Percentiles rank a stretch among this genome's conserved stretches.
phyloP scores from a whole-genome alignment of 495 filamentous ascomycete genomes.

The Trichoderma gamsii region DNA sequence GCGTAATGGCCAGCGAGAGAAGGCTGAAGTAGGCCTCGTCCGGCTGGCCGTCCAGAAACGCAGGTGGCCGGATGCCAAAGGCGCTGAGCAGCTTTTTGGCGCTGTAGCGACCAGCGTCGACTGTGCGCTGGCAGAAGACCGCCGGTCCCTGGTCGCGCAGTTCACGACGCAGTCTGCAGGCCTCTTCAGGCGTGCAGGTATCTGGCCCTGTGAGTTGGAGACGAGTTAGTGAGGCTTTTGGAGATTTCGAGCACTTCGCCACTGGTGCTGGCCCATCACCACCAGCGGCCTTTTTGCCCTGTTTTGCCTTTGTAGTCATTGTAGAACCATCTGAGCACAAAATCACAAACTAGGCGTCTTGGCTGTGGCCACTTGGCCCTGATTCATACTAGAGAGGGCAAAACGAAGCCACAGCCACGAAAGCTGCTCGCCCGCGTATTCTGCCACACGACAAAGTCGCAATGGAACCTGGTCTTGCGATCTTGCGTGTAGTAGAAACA shows the following conservation, averaged over 20 bases:
- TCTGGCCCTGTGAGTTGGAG: slow-evolving; percentile 35
- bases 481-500: slow-evolving; percentile 17
- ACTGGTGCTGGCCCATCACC: neutral
- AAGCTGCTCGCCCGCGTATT: neutral
- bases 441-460: neutral
- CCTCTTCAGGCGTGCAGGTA: slow-evolving; percentile 70
- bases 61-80: slow-evolving; percentile 76
- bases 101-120: slow-evolving; percentile 60
- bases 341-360: too few relatives aligned
- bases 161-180: slow-evolving; percentile 57
- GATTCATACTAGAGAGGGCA: too few relatives aligned
- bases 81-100: slow-evolving; percentile 84
- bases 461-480: too few relatives aligned
- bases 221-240: slow-evolving; percentile 15
- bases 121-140: slow-evolving; percentile 66
- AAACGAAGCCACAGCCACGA: too few relatives aligned
- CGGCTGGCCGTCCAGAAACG: slow-evolving; percentile 65
- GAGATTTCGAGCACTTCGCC: slow-evolving; percentile 16
- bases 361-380: too few relatives aligned
- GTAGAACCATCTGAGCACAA: neutral
- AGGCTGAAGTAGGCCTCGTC: slow-evolving; percentile 71
- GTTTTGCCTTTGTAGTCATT: neutral
- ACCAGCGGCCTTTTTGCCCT: too few relatives aligned
- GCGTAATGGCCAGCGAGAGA: slow-evolving; percentile 67
- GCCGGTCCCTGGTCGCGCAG: slow-evolving; percentile 70